Evolutionary conservation across 1,284 basidiomycete genomes (phyloP).

Genomic region (Ceratobasidium papillatum): DNA sequence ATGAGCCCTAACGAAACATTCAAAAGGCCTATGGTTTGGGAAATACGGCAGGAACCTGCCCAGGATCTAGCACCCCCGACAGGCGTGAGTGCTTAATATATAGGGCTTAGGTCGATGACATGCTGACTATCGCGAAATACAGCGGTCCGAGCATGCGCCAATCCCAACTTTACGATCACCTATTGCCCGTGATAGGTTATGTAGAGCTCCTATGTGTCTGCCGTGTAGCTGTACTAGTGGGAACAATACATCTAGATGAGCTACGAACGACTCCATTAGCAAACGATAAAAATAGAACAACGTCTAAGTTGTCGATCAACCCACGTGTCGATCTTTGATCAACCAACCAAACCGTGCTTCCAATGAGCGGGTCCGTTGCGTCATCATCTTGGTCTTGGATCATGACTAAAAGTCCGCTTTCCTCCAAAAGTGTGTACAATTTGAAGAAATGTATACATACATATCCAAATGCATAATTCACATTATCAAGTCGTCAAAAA

Average conservation of each 20-base stretch:
- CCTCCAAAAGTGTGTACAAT: not conserved
- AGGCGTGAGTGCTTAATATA: not conserved
- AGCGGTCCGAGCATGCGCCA: conserved; percentile 22
- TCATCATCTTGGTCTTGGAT: not conserved
- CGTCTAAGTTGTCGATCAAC: no score
- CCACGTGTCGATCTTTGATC: not conserved
- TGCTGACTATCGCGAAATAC: not conserved
- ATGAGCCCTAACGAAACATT: not conserved
- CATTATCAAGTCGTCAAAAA: conserved; percentile 1
- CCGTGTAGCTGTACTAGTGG: no score
- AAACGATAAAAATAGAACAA: no score
- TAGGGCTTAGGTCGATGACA: not conserved
- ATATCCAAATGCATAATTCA: conserved; percentile 20
- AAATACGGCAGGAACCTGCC: conserved; percentile 14
- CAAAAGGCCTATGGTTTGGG: conserved; percentile 11
- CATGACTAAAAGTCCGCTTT: not conserved
- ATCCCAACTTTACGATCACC: conserved; percentile 7
- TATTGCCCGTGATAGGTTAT: conserved; percentile 3
- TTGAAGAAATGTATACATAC: not conserved
- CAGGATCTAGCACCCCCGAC: not conserved
- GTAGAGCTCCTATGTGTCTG: no score
- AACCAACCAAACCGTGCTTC: not conserved
- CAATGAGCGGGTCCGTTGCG: not conserved
- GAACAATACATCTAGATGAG: no score
- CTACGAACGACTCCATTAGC: no score